phyloP scores from a whole-genome alignment of 139 green algal genomes.

The Chlorella sorokiniana region DNA sequence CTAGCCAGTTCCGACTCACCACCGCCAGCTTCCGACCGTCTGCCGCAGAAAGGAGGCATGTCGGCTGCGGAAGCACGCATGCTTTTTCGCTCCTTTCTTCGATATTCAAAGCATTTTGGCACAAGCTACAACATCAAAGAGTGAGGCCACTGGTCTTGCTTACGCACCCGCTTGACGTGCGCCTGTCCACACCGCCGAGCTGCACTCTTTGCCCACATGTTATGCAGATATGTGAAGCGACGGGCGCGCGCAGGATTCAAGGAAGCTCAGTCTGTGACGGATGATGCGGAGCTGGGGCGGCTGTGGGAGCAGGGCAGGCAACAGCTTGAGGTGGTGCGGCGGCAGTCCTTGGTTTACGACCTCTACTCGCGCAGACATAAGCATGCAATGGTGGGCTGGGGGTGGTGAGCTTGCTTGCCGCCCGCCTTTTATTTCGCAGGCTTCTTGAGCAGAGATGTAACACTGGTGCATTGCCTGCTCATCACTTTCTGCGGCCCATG shows the following conservation, averaged over 20 bases:
- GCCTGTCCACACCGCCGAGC: not conserved
- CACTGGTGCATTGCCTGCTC: not conserved
- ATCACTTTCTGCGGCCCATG: not conserved
- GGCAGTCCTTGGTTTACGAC: slow-evolving; percentile 71
- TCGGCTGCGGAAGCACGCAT: slow-evolving; percentile 3
- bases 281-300: slow-evolving; percentile 36
- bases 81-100: slow-evolving; percentile 31
- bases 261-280: not conserved
- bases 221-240: slow-evolving; percentile 68
- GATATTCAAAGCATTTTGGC: slow-evolving; percentile 17
- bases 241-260: slow-evolving; percentile 59
- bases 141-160: slow-evolving; percentile 29
- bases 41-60: not conserved
- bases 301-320: slow-evolving; percentile 43
- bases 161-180: not conserved
- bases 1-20: not conserved
- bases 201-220: not conserved
- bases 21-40: not conserved
- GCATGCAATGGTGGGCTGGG: slow-evolving; percentile 64
- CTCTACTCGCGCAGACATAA: slow-evolving; percentile 72
- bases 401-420: not conserved
- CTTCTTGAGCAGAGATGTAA: not conserved
- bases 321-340: slow-evolving; percentile 64
- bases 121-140: slow-evolving; percentile 81
- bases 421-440: not conserved